Conservation (phyloP, 208 protist genomes). For the Plasmodiophora brassicae region DNA sequence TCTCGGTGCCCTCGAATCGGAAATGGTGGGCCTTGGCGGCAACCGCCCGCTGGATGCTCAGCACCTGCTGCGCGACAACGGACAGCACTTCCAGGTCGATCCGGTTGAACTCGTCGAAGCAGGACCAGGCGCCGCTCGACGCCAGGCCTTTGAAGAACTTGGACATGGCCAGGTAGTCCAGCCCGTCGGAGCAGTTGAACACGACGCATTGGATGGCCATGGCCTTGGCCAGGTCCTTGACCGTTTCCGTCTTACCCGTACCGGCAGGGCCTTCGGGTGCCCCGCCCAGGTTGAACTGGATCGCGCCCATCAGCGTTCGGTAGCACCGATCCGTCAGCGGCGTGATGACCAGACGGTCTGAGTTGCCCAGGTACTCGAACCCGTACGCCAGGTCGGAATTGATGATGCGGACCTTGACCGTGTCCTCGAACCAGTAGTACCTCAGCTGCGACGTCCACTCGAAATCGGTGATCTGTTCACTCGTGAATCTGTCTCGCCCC, state of each 20-base stretch:
- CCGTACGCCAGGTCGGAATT: slow-evolving; percentile 57
- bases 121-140: slow-evolving; percentile 58
- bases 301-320: slow-evolving; percentile 57
- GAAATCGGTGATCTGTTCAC: slow-evolving; percentile 70
- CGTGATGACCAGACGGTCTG: slow-evolving; percentile 68
- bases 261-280: slow-evolving; percentile 67
- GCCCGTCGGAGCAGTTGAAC: slow-evolving; percentile 69
- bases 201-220: slow-evolving; percentile 67
- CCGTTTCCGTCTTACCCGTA: slow-evolving; percentile 71
- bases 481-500: not conserved
- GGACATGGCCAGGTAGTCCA: slow-evolving; percentile 62
- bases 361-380: slow-evolving; percentile 73
- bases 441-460: slow-evolving; percentile 90
- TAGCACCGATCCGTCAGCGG: slow-evolving; percentile 72
- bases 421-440: slow-evolving; percentile 83
- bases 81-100: slow-evolving; percentile 67
- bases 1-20: slow-evolving; percentile 58
- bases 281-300: slow-evolving; percentile 61
- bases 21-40: slow-evolving; percentile 44
- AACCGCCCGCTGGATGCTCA: slow-evolving; percentile 64
- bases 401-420: slow-evolving; percentile 50
- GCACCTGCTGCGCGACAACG: slow-evolving; percentile 68
- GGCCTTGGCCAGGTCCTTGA: slow-evolving; percentile 68
- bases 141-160: slow-evolving; percentile 65
- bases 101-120: slow-evolving; percentile 71